Conservation (phyloP, 2,329 filamentous ascomycete genomes). For the Fusarium compactum region DNA sequence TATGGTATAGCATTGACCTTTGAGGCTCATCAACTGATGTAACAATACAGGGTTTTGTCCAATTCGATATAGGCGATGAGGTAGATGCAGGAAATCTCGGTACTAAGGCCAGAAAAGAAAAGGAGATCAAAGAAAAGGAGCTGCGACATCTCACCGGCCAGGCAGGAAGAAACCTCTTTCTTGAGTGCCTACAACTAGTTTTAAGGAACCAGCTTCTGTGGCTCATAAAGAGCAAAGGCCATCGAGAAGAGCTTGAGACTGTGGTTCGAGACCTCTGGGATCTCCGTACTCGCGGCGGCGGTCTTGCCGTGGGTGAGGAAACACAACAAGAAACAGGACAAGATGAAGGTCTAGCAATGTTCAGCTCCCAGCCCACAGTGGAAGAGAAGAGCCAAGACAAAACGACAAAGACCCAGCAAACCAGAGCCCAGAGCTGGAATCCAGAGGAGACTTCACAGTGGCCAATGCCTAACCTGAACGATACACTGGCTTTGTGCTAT, state of each 20-base stretch:
- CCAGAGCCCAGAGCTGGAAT: slow-evolving; percentile 59
- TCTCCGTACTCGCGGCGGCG: slow-evolving; percentile 67
- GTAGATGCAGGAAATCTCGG: slow-evolving; percentile 76
- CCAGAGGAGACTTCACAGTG: slow-evolving; percentile 61
- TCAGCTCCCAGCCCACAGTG: slow-evolving; percentile 54
- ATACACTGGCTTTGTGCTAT: slow-evolving; percentile 84
- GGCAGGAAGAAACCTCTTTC: slow-evolving; percentile 79
- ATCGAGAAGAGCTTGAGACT: slow-evolving; percentile 80
- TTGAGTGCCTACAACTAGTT: slow-evolving; percentile 87
- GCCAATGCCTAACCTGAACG: slow-evolving; percentile 75
- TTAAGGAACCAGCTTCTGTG: slow-evolving; percentile 84
- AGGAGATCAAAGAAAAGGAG: slow-evolving; percentile 65
- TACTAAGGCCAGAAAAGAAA: slow-evolving; percentile 66
- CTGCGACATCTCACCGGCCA: slow-evolving; percentile 71
- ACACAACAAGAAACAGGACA: slow-evolving; percentile 32
- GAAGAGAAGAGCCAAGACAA: slow-evolving; percentile 30
- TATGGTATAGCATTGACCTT: slow-evolving; percentile 47
- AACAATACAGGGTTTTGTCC: slow-evolving; percentile 61
- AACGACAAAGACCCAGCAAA: slow-evolving; percentile 35
- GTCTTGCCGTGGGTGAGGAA: slow-evolving; percentile 50
- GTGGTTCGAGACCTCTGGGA: slow-evolving; percentile 89
- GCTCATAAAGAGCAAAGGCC: slow-evolving; percentile 73
- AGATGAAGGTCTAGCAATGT: slow-evolving; percentile 51
- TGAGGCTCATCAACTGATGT: slow-evolving; percentile 1
- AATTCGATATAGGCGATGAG: slow-evolving; percentile 72